A percentile compares a stretch with the other conserved stretches of the same genome.
phyloP scores from a whole-genome alignment of 2,329 filamentous ascomycete genomes.

The Gaeumannomyces sp. region DNA sequence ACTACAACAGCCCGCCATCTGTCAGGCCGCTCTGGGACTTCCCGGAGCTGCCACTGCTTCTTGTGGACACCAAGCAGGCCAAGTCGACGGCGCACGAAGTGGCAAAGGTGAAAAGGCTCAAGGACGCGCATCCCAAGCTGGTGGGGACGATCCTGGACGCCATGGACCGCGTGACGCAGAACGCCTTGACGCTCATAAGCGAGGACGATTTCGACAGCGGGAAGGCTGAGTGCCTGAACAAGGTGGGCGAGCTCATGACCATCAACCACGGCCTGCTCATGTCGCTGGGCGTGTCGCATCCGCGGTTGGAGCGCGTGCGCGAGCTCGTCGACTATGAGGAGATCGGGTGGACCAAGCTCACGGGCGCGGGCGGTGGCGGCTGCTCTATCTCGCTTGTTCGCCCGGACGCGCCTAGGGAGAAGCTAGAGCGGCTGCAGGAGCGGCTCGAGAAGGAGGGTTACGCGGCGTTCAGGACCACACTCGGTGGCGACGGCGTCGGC shows the following conservation, averaged over 20 bases:
- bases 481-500: conserved; percentile 89
- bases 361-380: conserved; percentile 89
- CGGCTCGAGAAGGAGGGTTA: conserved; percentile 69
- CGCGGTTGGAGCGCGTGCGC: conserved; percentile 82
- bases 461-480: conserved; percentile 76
- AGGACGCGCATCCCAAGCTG: conserved; percentile 65
- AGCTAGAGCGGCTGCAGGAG: conserved; percentile 56
- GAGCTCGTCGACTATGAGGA: conserved; percentile 84
- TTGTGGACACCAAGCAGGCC: conserved; percentile 83
- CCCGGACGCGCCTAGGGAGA: conserved; percentile 51
- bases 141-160: conserved; percentile 77
- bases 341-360: conserved; percentile 96
- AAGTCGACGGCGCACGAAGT: conserved; percentile 85
- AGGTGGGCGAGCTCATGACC: conserved; percentile 80
- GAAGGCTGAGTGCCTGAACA: conserved; percentile 52
- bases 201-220: conserved; percentile 62
- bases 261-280: conserved; percentile 91
- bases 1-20: conserved; percentile 69
- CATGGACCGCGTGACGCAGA: conserved; percentile 66
- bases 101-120: conserved; percentile 72
- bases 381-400: conserved; percentile 90
- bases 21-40: conserved; percentile 79
- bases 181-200: conserved; percentile 47
- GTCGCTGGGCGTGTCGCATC: conserved; percentile 91
- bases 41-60: conserved; percentile 80